A percentile compares a stretch with the other conserved stretches of the same genome.
phyloP scores from a whole-genome alignment of 345 rosid genomes.

The Eucalyptus sp. region DNA sequence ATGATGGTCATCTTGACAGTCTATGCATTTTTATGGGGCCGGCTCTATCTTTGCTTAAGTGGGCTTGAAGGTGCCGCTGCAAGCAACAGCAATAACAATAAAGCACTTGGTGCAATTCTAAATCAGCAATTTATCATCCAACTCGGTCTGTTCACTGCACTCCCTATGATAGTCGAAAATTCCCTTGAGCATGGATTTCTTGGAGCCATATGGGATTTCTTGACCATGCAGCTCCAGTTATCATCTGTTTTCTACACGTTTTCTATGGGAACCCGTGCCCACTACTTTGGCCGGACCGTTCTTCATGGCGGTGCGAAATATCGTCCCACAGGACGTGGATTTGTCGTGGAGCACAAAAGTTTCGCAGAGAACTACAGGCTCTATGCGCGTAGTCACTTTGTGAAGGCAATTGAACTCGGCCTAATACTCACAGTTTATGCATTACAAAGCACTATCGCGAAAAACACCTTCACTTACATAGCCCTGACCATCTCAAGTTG shows the following conservation, averaged over 20 bases:
- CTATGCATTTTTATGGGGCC: not conserved
- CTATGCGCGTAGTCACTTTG: constrained; percentile 1
- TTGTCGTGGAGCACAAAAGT: not conserved
- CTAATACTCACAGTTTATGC: not conserved
- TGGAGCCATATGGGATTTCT: not conserved
- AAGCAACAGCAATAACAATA: not conserved
- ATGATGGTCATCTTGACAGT: not conserved
- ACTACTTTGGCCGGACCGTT: not conserved
- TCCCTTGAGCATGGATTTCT: constrained; percentile 2
- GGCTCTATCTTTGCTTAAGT: not conserved
- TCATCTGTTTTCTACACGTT: constrained; percentile 1
- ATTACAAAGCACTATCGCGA: not conserved
- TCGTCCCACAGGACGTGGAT: not conserved
- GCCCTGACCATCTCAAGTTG: not conserved
- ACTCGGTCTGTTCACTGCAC: not conserved
- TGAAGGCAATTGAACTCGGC: not conserved
- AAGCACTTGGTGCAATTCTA: not conserved
- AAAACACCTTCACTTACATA: not conserved
- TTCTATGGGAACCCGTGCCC: constrained; percentile 2
- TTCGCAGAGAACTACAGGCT: constrained; percentile 1
- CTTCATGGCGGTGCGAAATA: not conserved
- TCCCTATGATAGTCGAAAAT: not conserved
- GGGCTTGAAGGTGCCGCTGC: not conserved
- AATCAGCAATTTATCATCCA: not conserved
- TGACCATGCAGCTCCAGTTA: constrained; percentile 1